Evolutionary conservation across 441 rosid genomes (phyloP), one percentile per base, ranked within the genome.

Genomic region (Gossypium schwendimanii): DNA sequence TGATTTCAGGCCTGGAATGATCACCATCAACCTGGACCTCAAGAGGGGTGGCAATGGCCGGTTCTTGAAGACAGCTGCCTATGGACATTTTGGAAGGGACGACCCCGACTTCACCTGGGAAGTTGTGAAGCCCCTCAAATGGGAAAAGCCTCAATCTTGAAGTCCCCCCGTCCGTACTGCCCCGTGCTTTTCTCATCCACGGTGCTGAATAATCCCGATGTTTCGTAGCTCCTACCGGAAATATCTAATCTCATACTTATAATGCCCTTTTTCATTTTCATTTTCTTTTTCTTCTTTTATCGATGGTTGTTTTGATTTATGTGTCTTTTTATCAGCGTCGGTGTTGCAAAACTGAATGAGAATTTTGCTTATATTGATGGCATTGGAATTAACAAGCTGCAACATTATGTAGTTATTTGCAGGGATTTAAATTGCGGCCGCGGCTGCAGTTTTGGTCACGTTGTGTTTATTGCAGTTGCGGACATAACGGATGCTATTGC

Each of bases 71-170:
- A 83, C 86, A 0, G 86, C 86, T 11, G 86, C 86, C 0, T 83
- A 83, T 23, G 84, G 86, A 4, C 86, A 83, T 80, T 83, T 83
- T 4, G 86, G 86, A 72, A 80, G 86, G 81, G 86, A 83, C 53
- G 86, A 83, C 76, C 15, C 84, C 8, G 86, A 83, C 77, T 83
- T 83, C 81, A 81, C 86, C 67, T 83, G 86, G 86, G 86, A 83
- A 78, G 81, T 77, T 23, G 84, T 81, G 72, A 83, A 83, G 82
- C 84, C 86, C 53, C 86, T 83, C 71, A 83, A 83, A 79, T 83
- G 86, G 86, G 84, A 83, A 74, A 81, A 78, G 76, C 82, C 86
- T 49, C 76, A 81, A 63, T 68, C 86, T 78, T 83, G 53, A 60
- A 44, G 54, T 59, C 23, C 28, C 67, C 23, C 59, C 33, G 20